Percentiles rank a stretch among this genome's conserved stretches.
Evolutionary conservation across 345 rosid genomes (phyloP).

Genomic region (Trapa incisa): DNA sequence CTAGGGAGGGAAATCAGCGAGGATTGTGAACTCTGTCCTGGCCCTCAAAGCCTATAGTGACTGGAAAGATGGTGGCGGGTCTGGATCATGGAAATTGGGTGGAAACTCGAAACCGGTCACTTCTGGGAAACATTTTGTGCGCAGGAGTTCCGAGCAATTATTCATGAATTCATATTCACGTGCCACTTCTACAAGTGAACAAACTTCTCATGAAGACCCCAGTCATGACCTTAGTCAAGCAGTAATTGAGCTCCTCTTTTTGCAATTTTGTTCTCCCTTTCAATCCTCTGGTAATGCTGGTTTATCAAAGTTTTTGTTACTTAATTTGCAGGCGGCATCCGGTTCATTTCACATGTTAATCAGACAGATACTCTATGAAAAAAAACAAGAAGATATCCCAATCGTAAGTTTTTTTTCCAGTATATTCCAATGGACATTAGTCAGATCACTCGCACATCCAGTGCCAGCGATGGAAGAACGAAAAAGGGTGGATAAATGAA

Average conservation of each 20-base stretch:
- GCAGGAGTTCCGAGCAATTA: slow-evolving; percentile 57
- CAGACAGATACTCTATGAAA: slow-evolving; percentile 52
- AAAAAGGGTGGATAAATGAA: neutral
- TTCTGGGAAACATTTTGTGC: slow-evolving; percentile 38
- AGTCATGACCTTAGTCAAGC: slow-evolving; percentile 29
- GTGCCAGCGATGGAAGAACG: neutral
- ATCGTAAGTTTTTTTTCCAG: slow-evolving; percentile 25
- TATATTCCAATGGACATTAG: neutral
- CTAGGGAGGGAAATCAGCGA: slow-evolving; percentile 31
- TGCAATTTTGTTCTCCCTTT: slow-evolving; percentile 1
- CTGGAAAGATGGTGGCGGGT: slow-evolving; percentile 68
- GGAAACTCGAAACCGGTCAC: slow-evolving; percentile 34
- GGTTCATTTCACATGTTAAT: slow-evolving; percentile 46
- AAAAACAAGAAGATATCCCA: slow-evolving; percentile 71
- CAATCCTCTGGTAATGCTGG: neutral
- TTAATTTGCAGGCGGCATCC: slow-evolving; percentile 32
- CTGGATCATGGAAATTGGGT: slow-evolving; percentile 56
- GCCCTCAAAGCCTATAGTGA: slow-evolving; percentile 72
- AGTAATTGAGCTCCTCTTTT: slow-evolving; percentile 33
- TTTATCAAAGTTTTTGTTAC: neutral
- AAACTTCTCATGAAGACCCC: slow-evolving; percentile 21
- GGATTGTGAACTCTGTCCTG: slow-evolving; percentile 66
- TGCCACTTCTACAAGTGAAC: slow-evolving; percentile 31
- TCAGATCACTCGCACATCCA: no score
- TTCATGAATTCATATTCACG: slow-evolving; percentile 48